Conservation (phyloP, 441 rosid genomes). For the California macrophylla region DNA sequence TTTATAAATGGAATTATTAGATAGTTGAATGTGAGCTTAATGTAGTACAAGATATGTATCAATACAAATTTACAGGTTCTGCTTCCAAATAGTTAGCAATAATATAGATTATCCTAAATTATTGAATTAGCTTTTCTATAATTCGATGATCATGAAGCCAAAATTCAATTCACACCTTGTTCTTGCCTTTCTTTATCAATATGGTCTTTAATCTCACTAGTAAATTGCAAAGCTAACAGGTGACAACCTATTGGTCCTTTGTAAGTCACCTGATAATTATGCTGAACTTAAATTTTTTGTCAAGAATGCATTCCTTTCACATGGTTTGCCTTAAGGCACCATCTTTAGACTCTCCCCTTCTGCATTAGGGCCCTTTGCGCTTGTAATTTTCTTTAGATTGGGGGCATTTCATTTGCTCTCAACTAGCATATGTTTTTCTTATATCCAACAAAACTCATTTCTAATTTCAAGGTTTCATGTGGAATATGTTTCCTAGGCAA, state of each 20-base stretch:
- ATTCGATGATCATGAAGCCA: not conserved
- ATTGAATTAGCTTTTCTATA: not conserved
- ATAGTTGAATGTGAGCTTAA: not conserved
- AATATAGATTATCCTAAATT: not conserved
- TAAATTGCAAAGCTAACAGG: not conserved
- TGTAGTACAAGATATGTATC: not conserved
- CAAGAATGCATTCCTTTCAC: not conserved
- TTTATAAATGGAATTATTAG: not conserved
- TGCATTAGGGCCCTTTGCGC: not conserved
- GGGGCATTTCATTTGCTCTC: not conserved
- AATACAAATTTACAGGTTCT: too few relatives aligned
- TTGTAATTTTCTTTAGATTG: not conserved
- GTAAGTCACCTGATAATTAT: not conserved
- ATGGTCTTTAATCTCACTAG: not conserved
- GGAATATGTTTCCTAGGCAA: constrained; percentile 44
- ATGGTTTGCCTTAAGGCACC: not conserved
- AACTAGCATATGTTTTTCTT: not conserved
- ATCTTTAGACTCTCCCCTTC: not conserved
- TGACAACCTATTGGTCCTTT: not conserved
- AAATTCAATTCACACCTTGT: not conserved
- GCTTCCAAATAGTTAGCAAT: too few relatives aligned
- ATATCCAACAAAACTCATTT: not conserved
- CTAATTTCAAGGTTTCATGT: not conserved
- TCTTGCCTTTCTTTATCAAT: not conserved
- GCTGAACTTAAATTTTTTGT: not conserved